Evolutionary conservation across 192 early-diverging fungal species (phyloP).

Genomic region (Backusella liffmaniae): DNA sequence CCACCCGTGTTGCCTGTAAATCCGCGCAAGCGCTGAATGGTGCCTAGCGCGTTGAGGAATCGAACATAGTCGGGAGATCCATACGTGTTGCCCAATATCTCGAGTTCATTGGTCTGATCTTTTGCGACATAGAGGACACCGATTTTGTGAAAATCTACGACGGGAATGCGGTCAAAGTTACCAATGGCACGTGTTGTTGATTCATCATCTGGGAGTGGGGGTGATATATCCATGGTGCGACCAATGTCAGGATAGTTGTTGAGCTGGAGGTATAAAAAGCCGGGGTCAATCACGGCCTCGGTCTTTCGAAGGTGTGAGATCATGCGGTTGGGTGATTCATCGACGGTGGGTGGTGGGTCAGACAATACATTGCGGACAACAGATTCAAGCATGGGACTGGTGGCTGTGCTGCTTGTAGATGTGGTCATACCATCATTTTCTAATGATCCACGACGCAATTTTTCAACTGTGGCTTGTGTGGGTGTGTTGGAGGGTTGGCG

Average conservation of each 20-base stretch:
- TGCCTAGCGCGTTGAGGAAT: constrained; percentile 83
- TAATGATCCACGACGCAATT: neutral
- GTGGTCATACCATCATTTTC: neutral
- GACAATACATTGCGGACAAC: neutral
- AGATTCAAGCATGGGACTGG: neutral
- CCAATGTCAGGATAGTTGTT: constrained; percentile 71
- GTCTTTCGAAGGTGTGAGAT: constrained; percentile 27
- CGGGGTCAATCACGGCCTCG: constrained; percentile 52
- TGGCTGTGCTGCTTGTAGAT: neutral
- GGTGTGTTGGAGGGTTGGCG: neutral
- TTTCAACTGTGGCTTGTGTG: neutral
- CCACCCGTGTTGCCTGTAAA: constrained; percentile 76
- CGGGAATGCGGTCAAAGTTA: constrained; percentile 84
- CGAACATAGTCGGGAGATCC: constrained; percentile 87
- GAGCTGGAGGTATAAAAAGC: constrained; percentile 67
- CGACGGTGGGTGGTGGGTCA: neutral
- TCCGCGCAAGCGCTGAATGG: constrained; percentile 59
- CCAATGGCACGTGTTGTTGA: constrained; percentile 71
- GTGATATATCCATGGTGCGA: constrained; percentile 36
- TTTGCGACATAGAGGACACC: constrained; percentile 91
- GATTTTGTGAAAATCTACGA: constrained; percentile 95
- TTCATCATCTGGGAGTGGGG: constrained; percentile 74
- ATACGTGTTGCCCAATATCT: constrained; percentile 84
- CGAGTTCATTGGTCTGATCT: constrained; percentile 78
- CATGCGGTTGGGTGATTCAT: neutral